Evolutionary conservation across 2,329 filamentous ascomycete genomes (phyloP).

Genomic region (Pleomassaria siparia): DNA sequence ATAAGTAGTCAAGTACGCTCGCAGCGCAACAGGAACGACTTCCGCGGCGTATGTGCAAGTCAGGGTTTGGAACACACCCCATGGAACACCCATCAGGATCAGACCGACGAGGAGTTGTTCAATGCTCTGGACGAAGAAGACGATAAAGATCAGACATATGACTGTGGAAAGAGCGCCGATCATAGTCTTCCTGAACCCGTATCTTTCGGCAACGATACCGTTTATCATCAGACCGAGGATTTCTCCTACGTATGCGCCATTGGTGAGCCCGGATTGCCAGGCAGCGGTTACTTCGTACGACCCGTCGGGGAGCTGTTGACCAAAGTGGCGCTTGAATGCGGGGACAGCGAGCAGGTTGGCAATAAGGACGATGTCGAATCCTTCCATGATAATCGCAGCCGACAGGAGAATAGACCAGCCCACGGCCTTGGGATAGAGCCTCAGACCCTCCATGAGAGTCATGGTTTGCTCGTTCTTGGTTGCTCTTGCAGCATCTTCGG

Average conservation of each 20-base stretch:
- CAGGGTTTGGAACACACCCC: slow-evolving; percentile 52
- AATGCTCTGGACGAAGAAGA: slow-evolving; percentile 42
- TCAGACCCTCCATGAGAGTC: slow-evolving; percentile 69
- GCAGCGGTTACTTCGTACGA: slow-evolving; percentile 46
- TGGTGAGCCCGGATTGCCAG: slow-evolving; percentile 51
- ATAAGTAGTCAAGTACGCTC: slow-evolving; percentile 62
- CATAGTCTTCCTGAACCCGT: slow-evolving; percentile 45
- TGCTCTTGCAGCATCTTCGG: slow-evolving; percentile 36
- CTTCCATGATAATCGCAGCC: slow-evolving; percentile 88
- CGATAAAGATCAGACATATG: slow-evolving; percentile 38
- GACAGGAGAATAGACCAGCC: slow-evolving; percentile 82
- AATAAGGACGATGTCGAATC: slow-evolving; percentile 79
- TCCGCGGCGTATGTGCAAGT: slow-evolving; percentile 55
- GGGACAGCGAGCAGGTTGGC: slow-evolving; percentile 69
- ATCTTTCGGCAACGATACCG: slow-evolving; percentile 47
- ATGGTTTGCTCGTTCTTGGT: slow-evolving; percentile 51
- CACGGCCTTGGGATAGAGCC: slow-evolving; percentile 83
- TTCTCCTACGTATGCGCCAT: slow-evolving; percentile 50
- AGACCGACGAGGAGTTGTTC: slow-evolving; percentile 64
- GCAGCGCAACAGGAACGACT: slow-evolving; percentile 70
- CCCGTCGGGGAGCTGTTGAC: slow-evolving; percentile 40
- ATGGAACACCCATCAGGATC: slow-evolving; percentile 51
- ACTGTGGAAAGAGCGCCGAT: slow-evolving; percentile 34
- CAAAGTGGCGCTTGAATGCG: slow-evolving; percentile 48
- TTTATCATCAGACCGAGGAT: slow-evolving; percentile 49